Conservation (phyloP, 1,139 yeast genomes). For the Saccharomyces pastorianus region DNA sequence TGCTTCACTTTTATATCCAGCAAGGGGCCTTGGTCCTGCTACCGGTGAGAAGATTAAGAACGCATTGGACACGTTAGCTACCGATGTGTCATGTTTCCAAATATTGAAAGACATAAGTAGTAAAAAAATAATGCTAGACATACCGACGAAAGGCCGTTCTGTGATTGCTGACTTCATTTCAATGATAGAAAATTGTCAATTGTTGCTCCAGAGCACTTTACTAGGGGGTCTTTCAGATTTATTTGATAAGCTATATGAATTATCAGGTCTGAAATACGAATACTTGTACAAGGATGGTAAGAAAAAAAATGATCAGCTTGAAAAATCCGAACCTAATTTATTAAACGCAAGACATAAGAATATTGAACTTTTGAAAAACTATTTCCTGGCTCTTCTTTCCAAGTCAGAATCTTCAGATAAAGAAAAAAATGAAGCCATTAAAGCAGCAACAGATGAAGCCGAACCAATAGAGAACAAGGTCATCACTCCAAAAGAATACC, state of each 20-base stretch:
- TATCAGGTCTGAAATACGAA: constrained; percentile 26
- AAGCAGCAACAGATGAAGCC: constrained; percentile 1
- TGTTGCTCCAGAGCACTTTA: constrained; percentile 10
- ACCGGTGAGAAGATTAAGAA: constrained; percentile 38
- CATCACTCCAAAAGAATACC: constrained; percentile 26
- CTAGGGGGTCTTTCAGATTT: constrained; percentile 19
- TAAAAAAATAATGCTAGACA: constrained; percentile 11
- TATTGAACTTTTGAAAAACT: constrained; percentile 39
- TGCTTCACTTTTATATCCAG: constrained; percentile 52
- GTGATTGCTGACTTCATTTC: constrained; percentile 19
- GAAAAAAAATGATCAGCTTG: constrained; percentile 14
- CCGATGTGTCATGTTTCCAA: constrained; percentile 16
- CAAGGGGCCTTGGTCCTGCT: constrained; percentile 64
- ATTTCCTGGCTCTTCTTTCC: constrained; percentile 32
- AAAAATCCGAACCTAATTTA: constrained; percentile 10
- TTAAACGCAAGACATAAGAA: constrained; percentile 33
- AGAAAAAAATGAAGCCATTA: not conserved
- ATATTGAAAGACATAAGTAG: constrained; percentile 16
- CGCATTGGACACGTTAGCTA: constrained; percentile 12
- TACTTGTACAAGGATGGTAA: constrained; percentile 23
- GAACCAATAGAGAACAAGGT: not conserved
- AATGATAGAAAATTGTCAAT: constrained; percentile 21
- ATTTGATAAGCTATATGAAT: constrained; percentile 26
- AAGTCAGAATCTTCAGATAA: not conserved
- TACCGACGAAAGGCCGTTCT: constrained; percentile 18